Evolutionary conservation across 371 early-diverging fungal genomes (phyloP), one percentile per base, ranked within the genome.

Genomic region (Actinomortierella wolfii): DNA sequence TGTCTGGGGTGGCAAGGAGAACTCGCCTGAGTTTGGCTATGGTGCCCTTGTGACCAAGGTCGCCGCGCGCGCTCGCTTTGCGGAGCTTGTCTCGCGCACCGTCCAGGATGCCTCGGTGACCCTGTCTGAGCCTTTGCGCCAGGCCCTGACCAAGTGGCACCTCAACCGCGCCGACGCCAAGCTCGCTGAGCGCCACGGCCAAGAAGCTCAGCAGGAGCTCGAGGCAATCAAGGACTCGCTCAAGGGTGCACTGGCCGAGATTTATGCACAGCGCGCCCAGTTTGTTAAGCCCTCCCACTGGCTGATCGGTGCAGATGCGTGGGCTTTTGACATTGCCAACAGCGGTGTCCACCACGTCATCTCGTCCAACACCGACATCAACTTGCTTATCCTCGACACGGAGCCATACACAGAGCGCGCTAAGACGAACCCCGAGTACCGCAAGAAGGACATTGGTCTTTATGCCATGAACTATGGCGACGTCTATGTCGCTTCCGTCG

Each of bases 381-480:
- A 95, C 78, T 81, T 96, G 79, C 79, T 96, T 56, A 85, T 95
- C 54, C 81, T 96, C 45, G 96, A 95, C 70, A 92, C 89, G 18
- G 83, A 88, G 56, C 85, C 90, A 43, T 92, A 94, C 64, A 83
- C 89, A 13, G 85, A 82, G 39, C 83, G 83, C 47, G 59, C 73
- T 21, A 57, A 76, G 46, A 49, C 51, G 11, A 62, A 64, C 56
- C 68, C 74, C 5, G 89, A 90, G 53, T 78, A 81, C 59, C 88
- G 91, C 77, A 94, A 95, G 88, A 95, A 95, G 83, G 96, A 97
- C 71, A 83, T 95, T 64, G 97, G 94, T 59, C 83, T 97, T 25
- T 95, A 94, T 68, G 95, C 95, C 41, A 92, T 97, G 93, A 92
- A 89, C 81, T 95, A 94, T 79, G 94, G 94, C 29, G 74, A 79